phyloP scores from a whole-genome alignment of 805 yeast species.

The Candida corydali region DNA sequence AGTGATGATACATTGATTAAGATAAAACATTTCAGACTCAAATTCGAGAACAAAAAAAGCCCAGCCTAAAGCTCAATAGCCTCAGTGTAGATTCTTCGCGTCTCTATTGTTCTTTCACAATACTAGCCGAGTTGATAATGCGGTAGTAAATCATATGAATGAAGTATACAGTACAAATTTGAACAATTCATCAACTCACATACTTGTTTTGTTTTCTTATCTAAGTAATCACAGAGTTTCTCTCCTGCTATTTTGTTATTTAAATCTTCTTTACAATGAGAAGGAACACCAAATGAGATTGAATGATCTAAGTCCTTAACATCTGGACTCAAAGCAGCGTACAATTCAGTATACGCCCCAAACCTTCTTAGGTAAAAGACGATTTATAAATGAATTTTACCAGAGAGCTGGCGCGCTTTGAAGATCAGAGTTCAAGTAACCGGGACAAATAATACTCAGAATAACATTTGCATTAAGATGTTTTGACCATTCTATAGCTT shows the following conservation, averaged over 20 bases:
- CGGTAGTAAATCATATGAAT: too few relatives aligned
- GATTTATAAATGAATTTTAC: background rate
- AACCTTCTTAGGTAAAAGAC: slow-evolving; percentile 18
- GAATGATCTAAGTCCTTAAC: slow-evolving; percentile 31
- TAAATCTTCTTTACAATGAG: slow-evolving; percentile 5
- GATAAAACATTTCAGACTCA: too few relatives aligned
- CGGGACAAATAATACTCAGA: slow-evolving; percentile 39
- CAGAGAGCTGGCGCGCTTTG: slow-evolving; percentile 15
- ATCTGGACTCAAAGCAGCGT: slow-evolving; percentile 36
- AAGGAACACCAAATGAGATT: slow-evolving; percentile 30
- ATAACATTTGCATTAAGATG: slow-evolving; percentile 25
- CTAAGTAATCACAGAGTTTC: slow-evolving; percentile 5
- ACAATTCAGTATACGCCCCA: slow-evolving; percentile 44
- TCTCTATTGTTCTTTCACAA: too few relatives aligned
- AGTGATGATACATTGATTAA: too few relatives aligned
- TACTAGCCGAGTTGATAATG: too few relatives aligned
- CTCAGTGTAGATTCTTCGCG: too few relatives aligned
- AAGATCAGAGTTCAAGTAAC: slow-evolving; percentile 32
- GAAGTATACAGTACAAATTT: too few relatives aligned
- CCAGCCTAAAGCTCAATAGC: too few relatives aligned
- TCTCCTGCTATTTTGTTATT: slow-evolving; percentile 1
- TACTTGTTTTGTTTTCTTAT: too few relatives aligned
- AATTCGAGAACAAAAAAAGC: too few relatives aligned
- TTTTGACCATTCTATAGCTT: slow-evolving; percentile 21
- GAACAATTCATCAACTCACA: too few relatives aligned